phyloP scores from a whole-genome alignment of 2,329 filamentous ascomycete species.

The Colletotrichum sp. region DNA sequence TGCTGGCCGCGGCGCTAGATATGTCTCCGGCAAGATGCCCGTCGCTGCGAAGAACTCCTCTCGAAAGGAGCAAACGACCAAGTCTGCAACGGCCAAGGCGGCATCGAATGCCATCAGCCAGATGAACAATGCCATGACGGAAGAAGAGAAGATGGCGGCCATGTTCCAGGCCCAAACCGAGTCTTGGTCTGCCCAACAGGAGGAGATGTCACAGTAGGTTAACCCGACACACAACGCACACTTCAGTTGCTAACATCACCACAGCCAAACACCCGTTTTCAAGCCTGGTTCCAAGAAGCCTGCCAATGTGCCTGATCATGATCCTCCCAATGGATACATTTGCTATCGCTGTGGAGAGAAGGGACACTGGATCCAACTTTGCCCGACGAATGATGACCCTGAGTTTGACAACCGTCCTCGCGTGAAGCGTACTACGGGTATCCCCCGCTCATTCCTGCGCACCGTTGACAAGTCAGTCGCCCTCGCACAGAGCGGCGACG shows the following conservation, averaged over 20 bases:
- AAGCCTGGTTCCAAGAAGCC: slow-evolving; percentile 69
- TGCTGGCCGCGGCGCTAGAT: slow-evolving; percentile 88
- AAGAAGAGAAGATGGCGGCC: slow-evolving; percentile 91
- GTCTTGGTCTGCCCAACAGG: slow-evolving; percentile 92
- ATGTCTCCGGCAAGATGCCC: slow-evolving; percentile 96
- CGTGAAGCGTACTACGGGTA: slow-evolving; percentile 95
- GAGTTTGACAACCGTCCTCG: slow-evolving; percentile 93
- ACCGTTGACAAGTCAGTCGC: slow-evolving; percentile 91
- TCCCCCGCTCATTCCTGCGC: slow-evolving; percentile 93
- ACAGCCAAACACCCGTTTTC: slow-evolving; percentile 65
- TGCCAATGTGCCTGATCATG: slow-evolving; percentile 85
- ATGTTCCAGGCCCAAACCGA: slow-evolving; percentile 91
- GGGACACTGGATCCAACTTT: slow-evolving; percentile 99
- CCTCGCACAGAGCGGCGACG: slow-evolving; percentile 74
- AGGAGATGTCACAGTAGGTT: slow-evolving; percentile 84
- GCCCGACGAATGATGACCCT: slow-evolving; percentile 97
- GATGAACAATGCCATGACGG: slow-evolving; percentile 82
- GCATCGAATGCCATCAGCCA: slow-evolving; percentile 64
- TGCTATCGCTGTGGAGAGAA: slow-evolving; percentile 97
- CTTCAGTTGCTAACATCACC: slow-evolving; percentile 32
- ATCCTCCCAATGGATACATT: slow-evolving; percentile 91
- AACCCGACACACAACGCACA: background rate
- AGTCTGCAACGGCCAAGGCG: slow-evolving; percentile 61
- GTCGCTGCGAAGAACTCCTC: slow-evolving; percentile 83
- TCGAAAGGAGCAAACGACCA: slow-evolving; percentile 67